Conservation (phyloP, 2,329 filamentous ascomycete genomes). For the Cladosporium sp. region DNA sequence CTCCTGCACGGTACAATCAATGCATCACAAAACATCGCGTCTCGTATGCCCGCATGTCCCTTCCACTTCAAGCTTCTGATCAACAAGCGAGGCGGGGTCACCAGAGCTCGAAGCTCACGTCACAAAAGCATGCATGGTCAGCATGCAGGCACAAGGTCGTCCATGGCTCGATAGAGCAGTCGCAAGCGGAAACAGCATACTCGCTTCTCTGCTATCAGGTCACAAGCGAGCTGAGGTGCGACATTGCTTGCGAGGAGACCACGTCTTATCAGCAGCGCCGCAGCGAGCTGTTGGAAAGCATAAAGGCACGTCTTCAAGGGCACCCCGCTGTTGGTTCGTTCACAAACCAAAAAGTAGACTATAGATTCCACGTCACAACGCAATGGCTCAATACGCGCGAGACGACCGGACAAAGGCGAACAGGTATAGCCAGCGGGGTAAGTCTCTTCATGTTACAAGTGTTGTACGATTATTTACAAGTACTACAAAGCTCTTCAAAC, state of each 20-base stretch:
- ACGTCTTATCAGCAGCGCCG: background rate
- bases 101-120: background rate
- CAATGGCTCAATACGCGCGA: background rate
- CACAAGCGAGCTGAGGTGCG: background rate
- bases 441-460: background rate
- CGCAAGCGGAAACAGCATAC: background rate
- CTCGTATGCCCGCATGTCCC: background rate
- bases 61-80: background rate
- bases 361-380: background rate
- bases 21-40: too few species aligned
- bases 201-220: background rate
- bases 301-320: background rate
- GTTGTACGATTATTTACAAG: background rate
- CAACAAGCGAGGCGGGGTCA: background rate
- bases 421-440: conserved; percentile 6
- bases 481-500: background rate
- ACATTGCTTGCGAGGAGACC: background rate
- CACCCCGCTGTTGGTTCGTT: too few species aligned
- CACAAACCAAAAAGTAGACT: too few species aligned
- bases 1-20: too few species aligned
- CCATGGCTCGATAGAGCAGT: background rate
- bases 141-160: conserved; percentile 7
- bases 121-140: background rate
- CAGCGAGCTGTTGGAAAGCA: background rate
- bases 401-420: background rate